A percentile compares a stretch with the other conserved stretches of the same genome.
phyloP scores from a whole-genome alignment of 139 green algal genomes.

The Coccomyxa sp. region DNA sequence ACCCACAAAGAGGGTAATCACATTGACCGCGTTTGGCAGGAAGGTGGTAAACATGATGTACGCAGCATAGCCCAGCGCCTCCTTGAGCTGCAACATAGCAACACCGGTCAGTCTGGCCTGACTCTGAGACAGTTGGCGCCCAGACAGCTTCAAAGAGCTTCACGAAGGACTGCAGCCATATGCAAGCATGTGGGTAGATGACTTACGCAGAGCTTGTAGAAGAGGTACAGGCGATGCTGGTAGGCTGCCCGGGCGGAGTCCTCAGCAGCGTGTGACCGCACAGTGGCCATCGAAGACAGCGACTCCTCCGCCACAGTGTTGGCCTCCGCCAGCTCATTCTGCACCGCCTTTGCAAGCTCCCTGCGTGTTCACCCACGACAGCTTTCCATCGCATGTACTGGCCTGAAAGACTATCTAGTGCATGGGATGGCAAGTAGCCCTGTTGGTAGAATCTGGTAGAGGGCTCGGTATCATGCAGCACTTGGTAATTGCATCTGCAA shows the following conservation, averaged over 20 bases:
- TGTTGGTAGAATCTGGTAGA: too few relatives aligned
- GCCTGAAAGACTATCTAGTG: too few relatives aligned
- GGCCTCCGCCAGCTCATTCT: conserved; percentile 68
- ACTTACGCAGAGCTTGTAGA: conserved; percentile 35
- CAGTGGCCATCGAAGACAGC: conserved; percentile 64
- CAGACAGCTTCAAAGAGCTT: neutral
- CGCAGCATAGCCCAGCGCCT: conserved; percentile 47
- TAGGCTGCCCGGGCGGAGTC: conserved; percentile 53
- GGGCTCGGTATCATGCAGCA: too few relatives aligned
- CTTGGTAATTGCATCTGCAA: too few relatives aligned
- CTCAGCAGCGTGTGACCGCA: conserved; percentile 68
- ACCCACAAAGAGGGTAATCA: conserved; percentile 58
- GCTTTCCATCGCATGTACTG: too few relatives aligned
- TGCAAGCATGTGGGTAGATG: neutral
- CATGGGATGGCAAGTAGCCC: too few relatives aligned
- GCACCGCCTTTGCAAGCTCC: conserved; percentile 63
- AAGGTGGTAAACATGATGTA: conserved; percentile 71
- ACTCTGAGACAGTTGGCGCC: neutral
- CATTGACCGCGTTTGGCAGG: conserved; percentile 55
- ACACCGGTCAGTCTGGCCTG: neutral
- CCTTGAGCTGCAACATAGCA: conserved; percentile 14
- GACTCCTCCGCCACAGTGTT: conserved; percentile 76
- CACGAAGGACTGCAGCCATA: neutral
- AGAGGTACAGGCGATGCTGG: conserved; percentile 42
- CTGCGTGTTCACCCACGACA: conserved; percentile 6